Percentiles rank a stretch among this genome's conserved stretches.
These are phyloP conservation scores for Eucalyptus melliodora DNA, from an alignment of 345 rosid species.

Conservation along the genomic window DNA sequence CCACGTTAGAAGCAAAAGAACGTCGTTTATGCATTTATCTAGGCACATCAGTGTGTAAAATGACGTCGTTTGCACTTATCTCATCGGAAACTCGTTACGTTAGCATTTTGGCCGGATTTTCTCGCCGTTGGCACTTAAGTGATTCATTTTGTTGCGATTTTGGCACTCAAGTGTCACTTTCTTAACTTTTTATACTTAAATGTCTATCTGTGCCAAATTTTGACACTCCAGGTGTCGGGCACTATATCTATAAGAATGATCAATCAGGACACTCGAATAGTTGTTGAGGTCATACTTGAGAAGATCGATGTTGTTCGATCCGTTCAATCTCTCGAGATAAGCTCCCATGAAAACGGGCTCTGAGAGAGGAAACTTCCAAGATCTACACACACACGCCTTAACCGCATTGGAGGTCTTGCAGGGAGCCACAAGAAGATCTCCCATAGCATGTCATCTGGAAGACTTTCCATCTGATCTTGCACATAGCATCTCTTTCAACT, in stretches of 20 bases:
- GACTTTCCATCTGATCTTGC: neutral
- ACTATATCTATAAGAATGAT: neutral
- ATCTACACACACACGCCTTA: neutral
- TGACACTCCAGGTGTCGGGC: too few relatives aligned
- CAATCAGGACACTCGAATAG: neutral
- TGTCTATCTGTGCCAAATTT: too few relatives aligned
- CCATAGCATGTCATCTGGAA: neutral
- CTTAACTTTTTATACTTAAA: too few relatives aligned
- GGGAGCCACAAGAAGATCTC: neutral
- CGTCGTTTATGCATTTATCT: too few relatives aligned
- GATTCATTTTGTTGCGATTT: too few relatives aligned
- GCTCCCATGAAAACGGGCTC: neutral
- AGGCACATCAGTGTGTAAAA: too few relatives aligned
- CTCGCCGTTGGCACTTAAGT: too few relatives aligned
- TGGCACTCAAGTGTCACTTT: too few relatives aligned
- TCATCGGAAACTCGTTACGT: rapidly evolving
- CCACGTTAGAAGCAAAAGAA: too few relatives aligned
- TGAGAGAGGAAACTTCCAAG: neutral
- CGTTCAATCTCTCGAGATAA: neutral
- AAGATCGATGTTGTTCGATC: neutral
- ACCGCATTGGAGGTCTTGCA: neutral
- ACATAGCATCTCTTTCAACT: neutral
- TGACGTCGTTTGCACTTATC: too few relatives aligned
- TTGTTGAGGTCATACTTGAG: neutral
- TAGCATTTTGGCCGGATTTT: too few relatives aligned